These are phyloP conservation scores for Suhomyces wounanorum DNA, from an alignment of 1,139 yeast species.

Conservation along the genomic window DNA sequence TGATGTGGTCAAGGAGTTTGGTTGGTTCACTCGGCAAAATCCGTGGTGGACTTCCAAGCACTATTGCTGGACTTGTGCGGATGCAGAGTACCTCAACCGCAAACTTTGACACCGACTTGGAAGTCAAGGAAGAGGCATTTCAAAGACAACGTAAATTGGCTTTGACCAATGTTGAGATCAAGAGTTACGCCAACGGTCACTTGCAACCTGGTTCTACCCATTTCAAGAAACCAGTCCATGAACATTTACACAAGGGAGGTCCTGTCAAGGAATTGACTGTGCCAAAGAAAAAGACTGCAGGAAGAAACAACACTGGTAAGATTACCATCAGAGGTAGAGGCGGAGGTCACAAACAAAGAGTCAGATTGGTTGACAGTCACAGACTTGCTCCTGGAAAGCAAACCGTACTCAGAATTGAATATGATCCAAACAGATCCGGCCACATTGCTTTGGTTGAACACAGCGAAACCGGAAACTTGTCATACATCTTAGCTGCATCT, in stretches of 20 bases:
- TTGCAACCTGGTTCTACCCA: constrained; percentile 88
- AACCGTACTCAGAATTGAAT: constrained; percentile 83
- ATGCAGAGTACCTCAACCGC: constrained; percentile 6
- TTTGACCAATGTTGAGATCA: constrained; percentile 69
- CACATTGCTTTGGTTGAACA: constrained; percentile 87
- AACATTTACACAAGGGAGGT: constrained; percentile 81
- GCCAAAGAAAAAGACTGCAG: constrained; percentile 74
- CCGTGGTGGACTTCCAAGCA: constrained; percentile 6
- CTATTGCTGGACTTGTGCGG: constrained; percentile 4
- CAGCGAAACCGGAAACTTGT: constrained; percentile 57
- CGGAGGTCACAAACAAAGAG: constrained; percentile 92
- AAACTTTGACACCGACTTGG: constrained; percentile 61
- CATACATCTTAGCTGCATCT: constrained; percentile 87
- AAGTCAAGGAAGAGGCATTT: constrained; percentile 72
- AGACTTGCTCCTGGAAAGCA: constrained; percentile 72
- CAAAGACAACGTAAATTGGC: constrained; percentile 74
- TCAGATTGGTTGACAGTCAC: constrained; percentile 76
- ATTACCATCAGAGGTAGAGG: constrained; percentile 95
- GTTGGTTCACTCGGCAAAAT: constrained; percentile 9
- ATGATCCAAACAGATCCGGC: constrained; percentile 93
- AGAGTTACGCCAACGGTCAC: constrained; percentile 68
- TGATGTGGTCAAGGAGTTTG: constrained; percentile 12
- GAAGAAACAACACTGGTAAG: constrained; percentile 87
- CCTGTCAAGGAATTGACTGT: constrained; percentile 78
- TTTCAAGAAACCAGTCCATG: constrained; percentile 85